phyloP scores from a whole-genome alignment of 148 eudicot genomes.

The Fagopyrum tataricum region DNA sequence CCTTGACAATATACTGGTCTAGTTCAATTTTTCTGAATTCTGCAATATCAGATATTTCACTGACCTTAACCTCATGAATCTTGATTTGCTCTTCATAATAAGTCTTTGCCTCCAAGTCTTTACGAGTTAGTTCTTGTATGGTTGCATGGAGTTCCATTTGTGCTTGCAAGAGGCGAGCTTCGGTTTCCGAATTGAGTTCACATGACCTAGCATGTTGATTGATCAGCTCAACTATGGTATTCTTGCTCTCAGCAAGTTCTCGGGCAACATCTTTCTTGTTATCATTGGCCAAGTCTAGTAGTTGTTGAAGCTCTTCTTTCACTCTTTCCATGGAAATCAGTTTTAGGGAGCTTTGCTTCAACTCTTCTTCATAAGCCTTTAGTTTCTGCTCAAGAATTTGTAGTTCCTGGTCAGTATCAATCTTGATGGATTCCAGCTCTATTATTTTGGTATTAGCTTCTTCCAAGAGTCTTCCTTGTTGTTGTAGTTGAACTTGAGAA shows the following conservation, averaged over 20 bases:
- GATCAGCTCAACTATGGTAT: slow-evolving; percentile 41
- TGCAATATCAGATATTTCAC: slow-evolving; percentile 32
- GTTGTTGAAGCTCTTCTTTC: slow-evolving; percentile 57
- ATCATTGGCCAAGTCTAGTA: slow-evolving; percentile 28
- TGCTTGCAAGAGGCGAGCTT: slow-evolving; percentile 41
- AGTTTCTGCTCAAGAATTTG: slow-evolving; percentile 58
- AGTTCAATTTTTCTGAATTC: slow-evolving; percentile 48
- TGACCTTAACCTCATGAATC: slow-evolving; percentile 33
- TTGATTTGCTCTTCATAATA: slow-evolving; percentile 33
- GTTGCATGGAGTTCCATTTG: slow-evolving; percentile 49
- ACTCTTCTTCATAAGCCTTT: slow-evolving; percentile 24
- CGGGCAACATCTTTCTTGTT: slow-evolving; percentile 50
- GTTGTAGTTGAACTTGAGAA: slow-evolving; percentile 53
- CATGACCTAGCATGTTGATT: slow-evolving; percentile 17
- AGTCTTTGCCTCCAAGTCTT: slow-evolving; percentile 29
- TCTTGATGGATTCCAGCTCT: slow-evolving; percentile 48
- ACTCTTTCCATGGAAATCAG: slow-evolving; percentile 39
- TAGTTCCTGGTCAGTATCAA: slow-evolving; percentile 53
- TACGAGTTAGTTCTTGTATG: slow-evolving; percentile 27
- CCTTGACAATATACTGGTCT: slow-evolving; percentile 34
- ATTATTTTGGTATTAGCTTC: slow-evolving; percentile 36
- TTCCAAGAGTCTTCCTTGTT: slow-evolving; percentile 44
- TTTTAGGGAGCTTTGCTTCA: slow-evolving; percentile 32
- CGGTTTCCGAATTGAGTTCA: slow-evolving; percentile 21
- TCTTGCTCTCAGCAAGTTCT: too few relatives aligned